Evolutionary conservation across 192 early-diverging fungal genomes (phyloP), one percentile per base, ranked within the genome.

Genomic region (Umbelopsis sp.): DNA sequence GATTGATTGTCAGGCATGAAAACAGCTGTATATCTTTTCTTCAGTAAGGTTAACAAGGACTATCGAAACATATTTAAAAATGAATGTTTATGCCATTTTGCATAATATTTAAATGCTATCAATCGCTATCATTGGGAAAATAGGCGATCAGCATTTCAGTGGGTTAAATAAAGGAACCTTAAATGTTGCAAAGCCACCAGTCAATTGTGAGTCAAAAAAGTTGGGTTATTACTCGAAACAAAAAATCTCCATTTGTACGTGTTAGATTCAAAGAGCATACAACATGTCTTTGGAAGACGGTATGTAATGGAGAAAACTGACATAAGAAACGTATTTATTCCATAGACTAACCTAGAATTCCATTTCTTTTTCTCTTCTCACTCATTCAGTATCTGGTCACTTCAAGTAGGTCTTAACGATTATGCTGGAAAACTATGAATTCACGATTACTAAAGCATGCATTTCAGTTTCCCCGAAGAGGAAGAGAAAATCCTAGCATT

Each of bases 401-500:
- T 80, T 75, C 74, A 80, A 80, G 78, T 80, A 75, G 68, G 74
- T 69, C 22, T 47, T 32, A 71, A 54, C 24, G 32, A 52, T 71
- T 74, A 53, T 66, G 41, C n/a, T 69, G 22, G 17, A 3, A 41
- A 41, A 41, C 8, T 41, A 41, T 38, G 5, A 41, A 41, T 41
- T 6, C 38, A 41, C 8, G 38, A 41, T 41, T 41, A 41, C 38
- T 41, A 41, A 41, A 11, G 12, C 5, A 6, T 41, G 59, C 83
- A 81, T 67, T 82, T 92, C 76, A 94, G 92, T 69, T 99, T 99
- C 81, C 97, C 97, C 51, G 86, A 86, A 71, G 96, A 97, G 83
- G 97, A 99, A 77, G 92, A 95, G 77, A 96, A 93, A 83, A 88
- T 98, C 47, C 88, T 97, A 49, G 82, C 84, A 69, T 97, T 95